Evolutionary conservation across 768 basidiomycete species (phyloP), one percentile per base, ranked within the genome.

Genomic region (Phanerodontia chrysosporium): DNA sequence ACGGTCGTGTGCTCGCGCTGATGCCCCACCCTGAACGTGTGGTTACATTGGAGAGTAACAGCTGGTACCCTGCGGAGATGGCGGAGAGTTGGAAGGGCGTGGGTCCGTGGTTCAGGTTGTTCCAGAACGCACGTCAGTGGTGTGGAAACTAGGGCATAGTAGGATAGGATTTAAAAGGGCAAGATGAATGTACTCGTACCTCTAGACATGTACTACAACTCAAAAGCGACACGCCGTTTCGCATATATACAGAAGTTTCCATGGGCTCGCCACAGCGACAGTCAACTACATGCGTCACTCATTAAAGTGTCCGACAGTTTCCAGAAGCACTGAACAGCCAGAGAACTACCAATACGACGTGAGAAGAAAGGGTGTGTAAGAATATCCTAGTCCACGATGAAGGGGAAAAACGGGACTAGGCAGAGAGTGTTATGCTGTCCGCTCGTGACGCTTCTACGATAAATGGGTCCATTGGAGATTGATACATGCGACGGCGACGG

Each of bases 1-100:
- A 87, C 66, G 97, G 97, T 12, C 82, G 95, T n/a, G 88, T 99
- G 9, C 77, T 98, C 56, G 95, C 93, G 0, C 73, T 98, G 66
- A 99, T 99, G 97, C 97, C 97, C 16, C 97, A 98, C 74, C 95
- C 96, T 0, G 97, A 98, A 71, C 85, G 96, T 16, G 89, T 91
- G 5, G 81, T 84, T 21, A 79, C 84, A 29, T 67, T 90, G 58
- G 90, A 90, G 67, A 89, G 87, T 66, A 97, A 95, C 68, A 95
- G 93, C 66, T 99, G 95, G 95, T 92, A 88, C 73, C 89, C 94
- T 1, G 64, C 76, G 6, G 74, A 77, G 28, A 71, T 88, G 62
- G 72, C 71, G 35, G 76, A 80, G 27, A 66, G 74, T 22, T 94
- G 92, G 92, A 75, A 81, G 32, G 86, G 89, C 12, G 76, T 79